Base-by-base conservation (phyloP, 306 rosid genomes). In the Ochetophila trinervis region DNA sequence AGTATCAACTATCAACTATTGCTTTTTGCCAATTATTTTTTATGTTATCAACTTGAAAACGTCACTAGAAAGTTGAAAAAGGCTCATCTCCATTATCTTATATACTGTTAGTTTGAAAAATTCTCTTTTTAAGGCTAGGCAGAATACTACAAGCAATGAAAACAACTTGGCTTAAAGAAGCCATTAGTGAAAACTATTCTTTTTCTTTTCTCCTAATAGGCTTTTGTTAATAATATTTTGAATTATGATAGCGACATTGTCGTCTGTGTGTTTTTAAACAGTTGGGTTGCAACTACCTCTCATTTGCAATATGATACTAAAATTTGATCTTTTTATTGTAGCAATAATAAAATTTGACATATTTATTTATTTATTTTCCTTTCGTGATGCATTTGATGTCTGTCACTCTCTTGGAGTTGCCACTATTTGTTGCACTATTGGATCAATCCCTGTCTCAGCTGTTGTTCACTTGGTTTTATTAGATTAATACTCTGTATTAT, bases 401-500 rank as follows among this genome's bases (percentile, higher is more conserved):
- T 75, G 82, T 65, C 64, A 37, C 53, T 58, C 48, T 74, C 80
- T 69, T 77, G 73, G 79, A 68, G 71, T 54, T 74, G 71, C 82
- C 78, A 72, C 57, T 70, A 40, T 63, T 22, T 44, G 62, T 73
- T 77, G 73, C 72, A 66, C 68, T 34, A 23, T 19, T 71, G 73
- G 73, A 78, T 56, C 74, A 60, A 56, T 66, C 15, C 7, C 54
- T 45, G 9, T 64, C 69, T 72, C 34, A 36, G 55, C 70, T 54
- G 62, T 69, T 64, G 51, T 57, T 74, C 64, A 53, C 70, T 73
- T 76, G 60, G 30, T 67, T 37, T 36, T 48, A 10, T 0, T 40
- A 52, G 30, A 13, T 5, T 42, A 19, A 52, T 23, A 32, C 36
- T 49, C 14, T 10, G 3, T 23, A 65, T 19, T 61, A 51, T 53